Evolutionary conservation across 2,329 filamentous ascomycete species (phyloP).

Genomic region (Aspergillus pseudoglaucus): DNA sequence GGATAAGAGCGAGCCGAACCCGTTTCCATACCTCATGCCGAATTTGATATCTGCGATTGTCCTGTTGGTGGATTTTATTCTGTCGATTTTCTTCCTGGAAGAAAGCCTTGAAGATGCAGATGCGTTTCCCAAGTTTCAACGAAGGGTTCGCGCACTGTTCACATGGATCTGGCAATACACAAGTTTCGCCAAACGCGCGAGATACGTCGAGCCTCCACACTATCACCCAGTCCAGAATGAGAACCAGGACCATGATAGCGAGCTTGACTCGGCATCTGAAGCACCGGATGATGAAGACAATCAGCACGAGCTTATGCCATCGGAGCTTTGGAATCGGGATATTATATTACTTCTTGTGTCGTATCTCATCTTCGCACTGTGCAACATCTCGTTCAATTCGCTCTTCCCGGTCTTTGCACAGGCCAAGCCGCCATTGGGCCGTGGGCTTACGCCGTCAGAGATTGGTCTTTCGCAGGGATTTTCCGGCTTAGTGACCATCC

Average conservation of each 20-base stretch:
- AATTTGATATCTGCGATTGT: conserved; percentile 73
- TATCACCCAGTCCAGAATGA: conserved; percentile 24
- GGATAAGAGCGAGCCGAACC: conserved; percentile 43
- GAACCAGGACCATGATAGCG: conserved; percentile 34
- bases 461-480: conserved; percentile 83
- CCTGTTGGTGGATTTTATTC: conserved; percentile 63
- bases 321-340: conserved; percentile 67
- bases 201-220: conserved; percentile 46
- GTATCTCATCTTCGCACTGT: conserved; percentile 87
- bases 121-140: conserved; percentile 54
- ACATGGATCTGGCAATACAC: conserved; percentile 65
- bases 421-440: conserved; percentile 66
- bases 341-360: conserved; percentile 75
- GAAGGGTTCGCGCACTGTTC: conserved; percentile 56
- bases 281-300: conserved; percentile 32
- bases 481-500: conserved; percentile 74
- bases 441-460: conserved; percentile 65
- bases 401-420: conserved; percentile 91
- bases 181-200: conserved; percentile 49
- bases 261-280: conserved; percentile 40
- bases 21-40: conserved; percentile 76
- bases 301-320: conserved; percentile 45
- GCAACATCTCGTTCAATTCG: conserved; percentile 92
- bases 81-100: conserved; percentile 74
- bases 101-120: conserved; percentile 71